Evolutionary conservation across 345 rosid species (phyloP).

Genomic region (Geranium brycei): DNA sequence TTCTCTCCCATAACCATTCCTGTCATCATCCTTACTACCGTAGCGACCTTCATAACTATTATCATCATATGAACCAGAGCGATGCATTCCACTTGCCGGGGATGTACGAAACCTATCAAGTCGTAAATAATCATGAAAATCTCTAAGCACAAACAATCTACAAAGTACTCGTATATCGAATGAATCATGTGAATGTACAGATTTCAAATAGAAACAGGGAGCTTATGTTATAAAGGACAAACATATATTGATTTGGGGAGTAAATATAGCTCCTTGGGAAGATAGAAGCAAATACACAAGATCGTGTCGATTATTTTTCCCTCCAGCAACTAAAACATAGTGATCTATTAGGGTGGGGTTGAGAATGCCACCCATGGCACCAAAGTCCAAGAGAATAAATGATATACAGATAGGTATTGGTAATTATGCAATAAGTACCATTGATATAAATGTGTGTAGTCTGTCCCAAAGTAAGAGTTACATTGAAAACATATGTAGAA

Average conservation of each 20-base stretch:
- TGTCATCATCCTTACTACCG: conserved; percentile 37
- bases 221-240: not conserved
- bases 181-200: not conserved
- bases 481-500: not conserved
- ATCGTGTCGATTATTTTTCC: too few species aligned
- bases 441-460: not conserved
- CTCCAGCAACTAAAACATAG: too few species aligned
- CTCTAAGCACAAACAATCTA: not conserved
- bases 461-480: not conserved
- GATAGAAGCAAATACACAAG: not conserved
- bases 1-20: conserved; percentile 64
- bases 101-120: conserved; percentile 50
- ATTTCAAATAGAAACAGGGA: not conserved
- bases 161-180: not conserved
- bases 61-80: conserved; percentile 61
- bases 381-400: too few species aligned
- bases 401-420: not conserved
- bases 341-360: too few species aligned
- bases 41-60: conserved; percentile 45
- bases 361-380: too few species aligned
- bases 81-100: conserved; percentile 55
- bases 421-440: not conserved
- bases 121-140: not conserved
- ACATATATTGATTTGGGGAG: not conserved
- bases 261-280: not conserved